Evolutionary conservation across 2,329 filamentous ascomycete genomes (phyloP), one percentile per base, ranked within the genome.

Genomic region (Aureobasidium pullulans): DNA sequence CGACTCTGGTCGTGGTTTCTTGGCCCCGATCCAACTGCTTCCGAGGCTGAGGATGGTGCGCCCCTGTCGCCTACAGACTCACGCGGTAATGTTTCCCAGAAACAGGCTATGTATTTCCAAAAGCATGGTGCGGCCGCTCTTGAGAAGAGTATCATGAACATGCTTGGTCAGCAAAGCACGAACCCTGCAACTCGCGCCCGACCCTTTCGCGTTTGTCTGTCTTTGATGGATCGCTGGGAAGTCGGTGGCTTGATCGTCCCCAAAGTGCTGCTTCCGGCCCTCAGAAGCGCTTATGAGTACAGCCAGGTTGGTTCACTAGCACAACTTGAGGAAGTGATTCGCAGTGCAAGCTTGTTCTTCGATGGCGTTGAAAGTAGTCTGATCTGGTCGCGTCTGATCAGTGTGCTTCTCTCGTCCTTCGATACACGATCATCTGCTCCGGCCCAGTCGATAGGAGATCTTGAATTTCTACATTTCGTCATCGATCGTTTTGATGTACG

Each of bases 161-260:
- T 96, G 85, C 87, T 97, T 62, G 80, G 82, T 48, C 75, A 79
- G 16, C 74, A 78, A 43, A 76, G 77, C 44, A 71, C 67, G 5
- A 77, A 78, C 58, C 81, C 88, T 1, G 72, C 81, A 0, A 90
- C 95, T 67, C 82, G 86, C 70, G 90, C 91, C 19, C 85, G 86
- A 40, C 93, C 94, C 0, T 96, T 96, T 69, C 86, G 92, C 60
- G 90, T 97, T 63, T 95, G 91, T 67, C 81, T 97, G 2, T 96
- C 95, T 15, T 78, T 99, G 56, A 97, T 99, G 94, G 94, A 99
- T 73, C 86, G 92, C 61, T 97, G 91, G 92, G 94, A 99, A 71
- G 93, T 99, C 64, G 94, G 94, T 32, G 90, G 90, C 1, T 79
- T 93, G 16, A 85, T 99, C 48, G 87, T 97, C 1, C 89, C 92